Percentiles rank a stretch among this genome's conserved stretches.
These are phyloP conservation scores for Microsporum audouinii DNA, from an alignment of 2,329 filamentous ascomycete species.

Conservation along the genomic window DNA sequence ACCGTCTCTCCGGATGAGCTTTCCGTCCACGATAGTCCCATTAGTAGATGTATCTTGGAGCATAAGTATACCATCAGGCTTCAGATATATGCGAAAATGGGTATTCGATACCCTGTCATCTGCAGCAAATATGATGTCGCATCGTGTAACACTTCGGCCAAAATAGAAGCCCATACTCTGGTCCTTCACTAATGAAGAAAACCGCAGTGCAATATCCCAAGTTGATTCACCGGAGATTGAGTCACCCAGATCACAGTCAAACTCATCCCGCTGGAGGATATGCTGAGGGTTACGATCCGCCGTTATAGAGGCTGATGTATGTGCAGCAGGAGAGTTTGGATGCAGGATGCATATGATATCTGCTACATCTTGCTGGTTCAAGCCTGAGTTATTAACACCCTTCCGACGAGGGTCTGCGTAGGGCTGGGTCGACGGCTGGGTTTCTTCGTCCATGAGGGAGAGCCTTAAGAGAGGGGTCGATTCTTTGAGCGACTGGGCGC, in stretches of 20 bases:
- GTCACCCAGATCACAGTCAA: slow-evolving; percentile 32
- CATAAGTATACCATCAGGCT: slow-evolving; percentile 77
- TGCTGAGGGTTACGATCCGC: slow-evolving; percentile 45
- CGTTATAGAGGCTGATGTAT: slow-evolving; percentile 54
- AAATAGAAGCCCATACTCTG: slow-evolving; percentile 68
- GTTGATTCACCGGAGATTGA: slow-evolving; percentile 19
- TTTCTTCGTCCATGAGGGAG: slow-evolving; percentile 29
- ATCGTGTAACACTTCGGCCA: slow-evolving; percentile 60
- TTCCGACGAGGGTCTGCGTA: slow-evolving; percentile 68
- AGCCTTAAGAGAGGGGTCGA: background rate
- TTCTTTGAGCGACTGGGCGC: background rate
- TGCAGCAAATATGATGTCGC: slow-evolving; percentile 61
- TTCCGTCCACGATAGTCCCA: slow-evolving; percentile 73
- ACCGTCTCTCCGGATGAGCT: slow-evolving; percentile 47
- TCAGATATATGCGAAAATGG: slow-evolving; percentile 93
- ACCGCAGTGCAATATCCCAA: slow-evolving; percentile 61
- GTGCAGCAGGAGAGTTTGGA: slow-evolving; percentile 62
- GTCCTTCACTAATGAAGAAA: slow-evolving; percentile 62
- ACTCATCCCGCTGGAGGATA: slow-evolving; percentile 44
- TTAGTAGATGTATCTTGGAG: slow-evolving; percentile 93
- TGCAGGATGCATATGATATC: slow-evolving; percentile 85
- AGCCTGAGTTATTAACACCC: slow-evolving; percentile 69
- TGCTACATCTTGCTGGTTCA: slow-evolving; percentile 69
- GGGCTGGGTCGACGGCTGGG: slow-evolving; percentile 61
- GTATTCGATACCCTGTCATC: slow-evolving; percentile 75